Evolutionary conservation across 148 eudicot species (phyloP).

Genomic region (Suaeda aralocaspica): DNA sequence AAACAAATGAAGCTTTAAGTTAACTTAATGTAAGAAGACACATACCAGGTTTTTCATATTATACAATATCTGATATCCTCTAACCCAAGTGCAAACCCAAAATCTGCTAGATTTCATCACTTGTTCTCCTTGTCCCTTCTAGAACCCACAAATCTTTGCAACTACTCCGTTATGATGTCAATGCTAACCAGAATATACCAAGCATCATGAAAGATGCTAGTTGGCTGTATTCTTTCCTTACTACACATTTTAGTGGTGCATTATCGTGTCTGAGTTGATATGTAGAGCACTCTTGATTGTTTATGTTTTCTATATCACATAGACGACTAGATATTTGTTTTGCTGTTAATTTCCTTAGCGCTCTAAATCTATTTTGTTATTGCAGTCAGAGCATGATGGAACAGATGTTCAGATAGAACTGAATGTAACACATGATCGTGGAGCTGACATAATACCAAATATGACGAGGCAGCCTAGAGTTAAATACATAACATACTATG

Average conservation of each 20-base stretch:
- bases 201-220: neutral
- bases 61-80: neutral
- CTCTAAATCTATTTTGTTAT: slow-evolving; percentile 3
- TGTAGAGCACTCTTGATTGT: neutral
- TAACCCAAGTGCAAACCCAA: neutral
- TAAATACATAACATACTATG: slow-evolving; percentile 92
- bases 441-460: slow-evolving; percentile 66
- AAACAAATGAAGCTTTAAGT: too few species aligned
- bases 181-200: neutral
- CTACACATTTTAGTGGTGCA: too few species aligned
- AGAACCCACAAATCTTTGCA: neutral
- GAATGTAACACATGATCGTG: slow-evolving; percentile 63
- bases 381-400: slow-evolving; percentile 92
- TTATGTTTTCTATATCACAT: neutral
- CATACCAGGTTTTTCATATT: neutral
- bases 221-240: neutral
- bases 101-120: neutral
- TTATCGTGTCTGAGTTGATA: too few species aligned
- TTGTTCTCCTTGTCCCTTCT: neutral
- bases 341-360: neutral
- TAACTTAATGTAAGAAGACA: neutral
- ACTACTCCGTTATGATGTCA: neutral
- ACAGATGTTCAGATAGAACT: slow-evolving; percentile 82
- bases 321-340: neutral
- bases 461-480: slow-evolving; percentile 80